These are phyloP conservation scores for Batkoa obscura DNA, from an alignment of 371 early-diverging fungal species.

Conservation along the genomic window DNA sequence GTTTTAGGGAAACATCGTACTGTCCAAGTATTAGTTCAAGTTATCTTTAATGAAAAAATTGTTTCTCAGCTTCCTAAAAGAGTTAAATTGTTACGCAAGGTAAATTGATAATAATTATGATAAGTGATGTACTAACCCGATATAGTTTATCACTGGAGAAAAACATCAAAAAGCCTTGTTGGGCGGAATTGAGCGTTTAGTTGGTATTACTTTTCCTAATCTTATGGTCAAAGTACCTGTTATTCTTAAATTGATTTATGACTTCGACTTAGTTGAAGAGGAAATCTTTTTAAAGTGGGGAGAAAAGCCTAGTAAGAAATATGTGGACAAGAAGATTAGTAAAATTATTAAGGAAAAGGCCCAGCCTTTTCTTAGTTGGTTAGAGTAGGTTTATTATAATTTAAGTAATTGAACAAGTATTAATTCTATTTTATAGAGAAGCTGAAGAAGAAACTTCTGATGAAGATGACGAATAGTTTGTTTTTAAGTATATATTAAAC, in stretches of 20 bases:
- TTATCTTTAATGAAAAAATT: slow-evolving; percentile 47
- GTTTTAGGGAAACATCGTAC: slow-evolving; percentile 57
- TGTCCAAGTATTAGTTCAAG: slow-evolving; percentile 48
- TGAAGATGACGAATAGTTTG: no score
- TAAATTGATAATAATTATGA: slow-evolving; percentile 5
- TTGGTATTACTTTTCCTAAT: slow-evolving; percentile 41
- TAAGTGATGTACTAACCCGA: neutral
- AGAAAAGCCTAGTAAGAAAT: slow-evolving; percentile 74
- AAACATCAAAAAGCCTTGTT: slow-evolving; percentile 76
- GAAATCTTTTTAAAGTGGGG: slow-evolving; percentile 77
- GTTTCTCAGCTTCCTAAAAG: slow-evolving; percentile 36
- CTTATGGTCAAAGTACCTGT: slow-evolving; percentile 51
- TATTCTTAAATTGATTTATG: slow-evolving; percentile 76
- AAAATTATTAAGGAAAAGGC: slow-evolving; percentile 68
- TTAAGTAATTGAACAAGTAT: neutral
- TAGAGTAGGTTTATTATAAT: slow-evolving; percentile 35
- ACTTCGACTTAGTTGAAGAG: slow-evolving; percentile 80
- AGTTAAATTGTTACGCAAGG: slow-evolving; percentile 32
- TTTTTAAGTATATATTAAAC: no score
- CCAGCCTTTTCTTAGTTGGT: slow-evolving; percentile 80
- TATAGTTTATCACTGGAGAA: slow-evolving; percentile 44
- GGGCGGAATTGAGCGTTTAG: slow-evolving; percentile 82
- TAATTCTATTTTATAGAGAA: slow-evolving; percentile 4
- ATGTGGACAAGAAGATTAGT: slow-evolving; percentile 52
- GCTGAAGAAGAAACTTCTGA: slow-evolving; percentile 13